Evolutionary conservation across 139 green algal species (phyloP).

Genomic region (Edaphochlamys debaryana): DNA sequence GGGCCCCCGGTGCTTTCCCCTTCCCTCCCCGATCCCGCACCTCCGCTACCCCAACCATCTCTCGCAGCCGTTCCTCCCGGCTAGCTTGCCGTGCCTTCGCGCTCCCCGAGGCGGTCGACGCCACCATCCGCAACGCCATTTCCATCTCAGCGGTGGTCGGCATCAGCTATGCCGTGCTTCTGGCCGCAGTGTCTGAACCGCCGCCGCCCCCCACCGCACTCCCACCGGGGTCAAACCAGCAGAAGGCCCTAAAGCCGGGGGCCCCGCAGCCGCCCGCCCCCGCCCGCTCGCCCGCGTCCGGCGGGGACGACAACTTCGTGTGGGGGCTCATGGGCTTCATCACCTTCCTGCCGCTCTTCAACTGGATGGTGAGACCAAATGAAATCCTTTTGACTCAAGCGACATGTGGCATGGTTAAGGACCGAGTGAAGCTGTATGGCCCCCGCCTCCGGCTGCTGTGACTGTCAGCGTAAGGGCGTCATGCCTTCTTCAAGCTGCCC

Average conservation of each 20-base stretch:
- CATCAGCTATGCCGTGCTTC: slow-evolving; percentile 27
- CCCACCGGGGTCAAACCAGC: no score
- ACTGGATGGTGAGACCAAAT: slow-evolving; percentile 39
- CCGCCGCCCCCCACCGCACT: background rate
- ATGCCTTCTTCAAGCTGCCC: no score
- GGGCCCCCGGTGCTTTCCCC: no score
- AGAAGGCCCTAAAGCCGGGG: background rate
- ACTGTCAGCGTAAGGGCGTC: no score
- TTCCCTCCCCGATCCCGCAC: no score
- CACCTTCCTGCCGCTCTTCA: slow-evolving; percentile 36
- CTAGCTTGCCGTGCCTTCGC: background rate
- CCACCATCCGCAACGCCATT: slow-evolving; percentile 20
- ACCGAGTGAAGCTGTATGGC: no score
- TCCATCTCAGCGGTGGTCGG: background rate
- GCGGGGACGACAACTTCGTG: slow-evolving; percentile 20
- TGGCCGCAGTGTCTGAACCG: slow-evolving; percentile 12
- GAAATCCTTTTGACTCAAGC: no score
- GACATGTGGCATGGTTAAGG: no score
- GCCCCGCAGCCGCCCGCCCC: background rate
- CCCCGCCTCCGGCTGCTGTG: no score
- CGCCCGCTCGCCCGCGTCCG: background rate
- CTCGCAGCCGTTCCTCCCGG: background rate
- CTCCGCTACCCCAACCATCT: no score
- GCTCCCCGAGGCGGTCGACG: slow-evolving; percentile 7
- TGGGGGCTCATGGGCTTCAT: slow-evolving; percentile 43